These are phyloP conservation scores for Zymoseptoria brevis DNA, from an alignment of 2,329 filamentous ascomycete species.

Conservation along the genomic window DNA sequence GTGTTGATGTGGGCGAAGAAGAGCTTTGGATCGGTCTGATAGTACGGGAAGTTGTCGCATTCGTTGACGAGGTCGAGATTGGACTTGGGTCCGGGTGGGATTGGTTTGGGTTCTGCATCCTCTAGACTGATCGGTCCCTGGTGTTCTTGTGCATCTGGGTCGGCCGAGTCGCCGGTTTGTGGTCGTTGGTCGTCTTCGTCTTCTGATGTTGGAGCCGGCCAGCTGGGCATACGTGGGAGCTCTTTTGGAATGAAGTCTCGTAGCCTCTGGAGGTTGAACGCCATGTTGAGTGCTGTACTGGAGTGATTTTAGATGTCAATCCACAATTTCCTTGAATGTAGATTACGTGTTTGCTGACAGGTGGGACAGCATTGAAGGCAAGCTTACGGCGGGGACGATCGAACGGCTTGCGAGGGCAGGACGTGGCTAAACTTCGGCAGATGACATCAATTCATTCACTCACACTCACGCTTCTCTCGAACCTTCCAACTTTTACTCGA, in stretches of 20 bases:
- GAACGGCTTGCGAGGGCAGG: neutral
- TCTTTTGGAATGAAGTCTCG: slow-evolving; percentile 26
- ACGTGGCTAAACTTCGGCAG: neutral
- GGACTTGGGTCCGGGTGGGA: slow-evolving; percentile 30
- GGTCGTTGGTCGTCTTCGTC: slow-evolving; percentile 10
- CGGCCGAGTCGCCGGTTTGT: slow-evolving; percentile 11
- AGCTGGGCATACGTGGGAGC: slow-evolving; percentile 23
- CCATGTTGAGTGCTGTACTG: slow-evolving; percentile 6
- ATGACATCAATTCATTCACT: neutral
- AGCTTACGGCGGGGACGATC: neutral
- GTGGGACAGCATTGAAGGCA: neutral
- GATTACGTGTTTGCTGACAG: neutral
- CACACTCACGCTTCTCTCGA: neutral
- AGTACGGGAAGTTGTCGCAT: slow-evolving; percentile 67
- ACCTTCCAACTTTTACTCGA: neutral
- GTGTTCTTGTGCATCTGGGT: slow-evolving; percentile 14
- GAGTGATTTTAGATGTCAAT: neutral
- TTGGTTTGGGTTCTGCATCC: slow-evolving; percentile 24
- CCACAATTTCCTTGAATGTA: neutral
- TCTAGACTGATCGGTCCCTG: slow-evolving; percentile 12
- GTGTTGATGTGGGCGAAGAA: slow-evolving; percentile 41
- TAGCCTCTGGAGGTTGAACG: slow-evolving; percentile 27
- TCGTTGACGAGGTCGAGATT: slow-evolving; percentile 50
- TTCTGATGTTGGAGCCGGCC: slow-evolving; percentile 19
- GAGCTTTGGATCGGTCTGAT: slow-evolving; percentile 49